Percentiles rank a stretch among this genome's conserved stretches.
phyloP scores from a whole-genome alignment of 441 rosid genomes.

The Sinapis alba region DNA sequence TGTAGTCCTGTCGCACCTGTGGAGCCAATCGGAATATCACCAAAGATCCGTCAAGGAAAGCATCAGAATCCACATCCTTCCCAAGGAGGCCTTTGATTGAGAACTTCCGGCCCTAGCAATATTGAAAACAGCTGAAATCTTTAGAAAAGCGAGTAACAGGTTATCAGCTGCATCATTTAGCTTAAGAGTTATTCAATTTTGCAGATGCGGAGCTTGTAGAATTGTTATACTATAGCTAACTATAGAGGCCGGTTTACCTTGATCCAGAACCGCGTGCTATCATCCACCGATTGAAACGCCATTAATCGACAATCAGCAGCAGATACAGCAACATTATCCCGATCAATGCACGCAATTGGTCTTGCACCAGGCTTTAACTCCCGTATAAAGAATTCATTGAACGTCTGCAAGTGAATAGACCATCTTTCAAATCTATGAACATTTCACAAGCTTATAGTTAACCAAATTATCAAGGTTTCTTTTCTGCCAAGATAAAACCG shows the following conservation, averaged over 20 bases:
- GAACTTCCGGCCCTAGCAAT: conserved; percentile 76
- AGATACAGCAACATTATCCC: conserved; percentile 68
- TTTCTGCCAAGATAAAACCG: neutral
- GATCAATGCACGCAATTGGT: conserved; percentile 59
- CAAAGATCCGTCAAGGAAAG: conserved; percentile 68
- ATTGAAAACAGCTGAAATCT: neutral
- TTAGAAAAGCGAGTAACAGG: neutral
- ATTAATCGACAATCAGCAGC: conserved; percentile 87
- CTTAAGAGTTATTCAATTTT: neutral
- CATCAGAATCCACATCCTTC: conserved; percentile 50
- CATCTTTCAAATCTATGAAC: neutral
- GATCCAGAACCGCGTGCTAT: conserved; percentile 79
- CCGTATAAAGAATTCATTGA: conserved; percentile 89
- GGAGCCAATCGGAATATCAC: conserved; percentile 95
- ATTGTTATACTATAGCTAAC: conserved; percentile 9
- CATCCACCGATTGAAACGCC: conserved; percentile 69
- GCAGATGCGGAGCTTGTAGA: neutral
- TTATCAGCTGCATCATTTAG: neutral
- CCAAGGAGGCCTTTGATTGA: conserved; percentile 87
- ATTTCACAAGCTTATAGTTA: neutral
- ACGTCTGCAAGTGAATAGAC: conserved; percentile 57
- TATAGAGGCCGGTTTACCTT: conserved; percentile 53
- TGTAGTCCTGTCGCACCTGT: conserved; percentile 44
- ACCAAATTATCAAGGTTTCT: neutral
- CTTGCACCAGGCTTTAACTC: conserved; percentile 85